A percentile compares a stretch with the other conserved stretches of the same genome.
phyloP scores from a whole-genome alignment of 371 early-diverging fungal genomes.

The Sporodiniella umbellata region DNA sequence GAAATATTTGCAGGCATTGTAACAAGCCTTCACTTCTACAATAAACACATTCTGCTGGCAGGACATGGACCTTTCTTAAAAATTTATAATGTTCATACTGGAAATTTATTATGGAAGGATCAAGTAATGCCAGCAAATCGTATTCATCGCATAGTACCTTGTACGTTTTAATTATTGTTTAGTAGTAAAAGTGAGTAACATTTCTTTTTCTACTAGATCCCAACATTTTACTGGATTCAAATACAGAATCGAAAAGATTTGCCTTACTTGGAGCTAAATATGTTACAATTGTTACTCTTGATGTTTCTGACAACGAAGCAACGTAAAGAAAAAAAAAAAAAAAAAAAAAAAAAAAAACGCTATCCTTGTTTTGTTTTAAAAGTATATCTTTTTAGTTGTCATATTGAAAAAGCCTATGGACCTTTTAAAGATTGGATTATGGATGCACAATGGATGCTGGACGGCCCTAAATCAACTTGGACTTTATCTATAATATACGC shows the following conservation, averaged over 20 bases:
- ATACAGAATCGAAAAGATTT: conserved; percentile 10
- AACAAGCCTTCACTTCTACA: conserved; percentile 55
- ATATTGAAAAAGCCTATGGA: conserved; percentile 12
- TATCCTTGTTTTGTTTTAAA: too few relatives aligned
- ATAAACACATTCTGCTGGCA: conserved; percentile 47
- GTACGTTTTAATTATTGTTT: conserved; percentile 24
- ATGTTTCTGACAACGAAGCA: conserved; percentile 4
- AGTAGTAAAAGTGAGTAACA: background rate
- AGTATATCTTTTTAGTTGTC: conserved; percentile 8
- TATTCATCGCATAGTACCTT: conserved; percentile 56
- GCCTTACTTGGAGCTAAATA: conserved; percentile 48
- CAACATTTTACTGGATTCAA: background rate
- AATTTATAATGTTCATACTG: conserved; percentile 47
- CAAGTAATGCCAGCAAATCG: conserved; percentile 44
- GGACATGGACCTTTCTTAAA: conserved; percentile 63
- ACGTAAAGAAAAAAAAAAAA: conserved; percentile 5
- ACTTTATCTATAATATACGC: conserved; percentile 67
- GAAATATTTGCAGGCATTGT: conserved; percentile 51
- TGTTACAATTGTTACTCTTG: conserved; percentile 21
- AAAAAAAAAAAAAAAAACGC: too few relatives aligned
- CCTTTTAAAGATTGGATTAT: conserved; percentile 68
- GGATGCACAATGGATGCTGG: conserved; percentile 64
- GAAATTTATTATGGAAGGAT: conserved; percentile 32
- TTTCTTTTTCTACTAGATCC: conserved; percentile 10
- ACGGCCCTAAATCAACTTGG: conserved; percentile 3